These are phyloP conservation scores for Alternaria brassicae DNA, from an alignment of 2,329 filamentous ascomycete species.

Conservation along the genomic window DNA sequence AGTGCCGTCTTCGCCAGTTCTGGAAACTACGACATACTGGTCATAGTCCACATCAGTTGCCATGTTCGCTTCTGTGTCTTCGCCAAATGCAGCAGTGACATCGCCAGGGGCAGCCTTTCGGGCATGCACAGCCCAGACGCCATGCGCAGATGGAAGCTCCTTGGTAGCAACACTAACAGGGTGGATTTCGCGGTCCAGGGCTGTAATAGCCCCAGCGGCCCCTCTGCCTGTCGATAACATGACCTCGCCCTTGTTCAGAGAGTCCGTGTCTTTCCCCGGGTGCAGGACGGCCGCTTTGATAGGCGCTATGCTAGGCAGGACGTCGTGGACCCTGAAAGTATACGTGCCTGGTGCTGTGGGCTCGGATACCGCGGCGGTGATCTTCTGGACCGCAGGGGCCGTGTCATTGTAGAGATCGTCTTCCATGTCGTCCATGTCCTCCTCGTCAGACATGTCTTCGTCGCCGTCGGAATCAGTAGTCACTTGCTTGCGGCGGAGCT, in stretches of 20 bases:
- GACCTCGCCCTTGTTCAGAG: slow-evolving; percentile 56
- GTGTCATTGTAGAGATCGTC: slow-evolving; percentile 71
- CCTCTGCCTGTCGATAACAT: slow-evolving; percentile 68
- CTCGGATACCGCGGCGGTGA: slow-evolving; percentile 45
- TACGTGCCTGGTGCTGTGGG: slow-evolving; percentile 68
- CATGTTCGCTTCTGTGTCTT: slow-evolving; percentile 49
- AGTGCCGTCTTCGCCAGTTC: slow-evolving; percentile 67
- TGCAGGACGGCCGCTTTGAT: slow-evolving; percentile 78
- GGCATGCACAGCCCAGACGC: slow-evolving; percentile 81
- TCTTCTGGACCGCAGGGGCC: slow-evolving; percentile 52
- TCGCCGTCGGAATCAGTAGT: slow-evolving; percentile 65
- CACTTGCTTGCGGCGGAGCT: slow-evolving; percentile 66
- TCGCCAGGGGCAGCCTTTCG: slow-evolving; percentile 71
- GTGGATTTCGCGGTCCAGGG: slow-evolving; percentile 79
- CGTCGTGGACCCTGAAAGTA: slow-evolving; percentile 78
- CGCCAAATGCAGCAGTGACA: slow-evolving; percentile 56
- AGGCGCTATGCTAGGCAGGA: slow-evolving; percentile 77
- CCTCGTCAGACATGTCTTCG: slow-evolving; percentile 60
- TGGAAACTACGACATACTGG: slow-evolving; percentile 83
- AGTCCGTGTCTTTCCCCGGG: slow-evolving; percentile 29
- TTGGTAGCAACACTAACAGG: slow-evolving; percentile 74
- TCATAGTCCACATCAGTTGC: slow-evolving; percentile 68
- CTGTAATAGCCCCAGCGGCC: slow-evolving; percentile 72
- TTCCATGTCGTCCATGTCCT: slow-evolving; percentile 63
- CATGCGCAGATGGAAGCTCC: slow-evolving; percentile 74